Conservation (phyloP, 306 rosid genomes). For the Cicer judaicum region DNA sequence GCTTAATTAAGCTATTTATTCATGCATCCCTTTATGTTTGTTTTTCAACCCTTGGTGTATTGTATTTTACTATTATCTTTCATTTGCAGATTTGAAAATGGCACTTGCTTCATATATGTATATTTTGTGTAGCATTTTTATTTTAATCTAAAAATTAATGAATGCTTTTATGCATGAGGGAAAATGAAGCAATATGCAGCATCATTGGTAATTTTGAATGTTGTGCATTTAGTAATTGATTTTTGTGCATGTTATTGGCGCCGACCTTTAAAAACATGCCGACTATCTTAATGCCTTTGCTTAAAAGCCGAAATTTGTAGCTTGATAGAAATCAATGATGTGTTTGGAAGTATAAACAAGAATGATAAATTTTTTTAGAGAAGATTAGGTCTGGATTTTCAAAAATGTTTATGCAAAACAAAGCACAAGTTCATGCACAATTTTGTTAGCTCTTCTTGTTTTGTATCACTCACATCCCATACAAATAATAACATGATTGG, state of each 20-base stretch:
- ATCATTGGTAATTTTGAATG: neutral
- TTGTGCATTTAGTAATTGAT: neutral
- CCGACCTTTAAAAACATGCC: neutral
- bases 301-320: neutral
- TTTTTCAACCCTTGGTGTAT: neutral
- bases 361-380: neutral
- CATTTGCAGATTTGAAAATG: conserved; percentile 4
- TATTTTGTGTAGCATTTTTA: neutral
- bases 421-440: neutral
- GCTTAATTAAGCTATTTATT: neutral
- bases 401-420: neutral
- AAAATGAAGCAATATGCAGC: neutral
- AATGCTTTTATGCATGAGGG: neutral
- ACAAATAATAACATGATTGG: neutral
- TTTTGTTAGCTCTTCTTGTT: neutral
- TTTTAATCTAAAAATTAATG: neutral
- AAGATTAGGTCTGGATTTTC: neutral
- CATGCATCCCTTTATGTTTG: neutral
- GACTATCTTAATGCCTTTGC: conserved; percentile 14
- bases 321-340: conserved; percentile 25
- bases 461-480: neutral
- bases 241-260: neutral
- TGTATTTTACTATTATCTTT: neutral
- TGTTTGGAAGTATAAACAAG: neutral
- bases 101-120: neutral